phyloP scores from a whole-genome alignment of 305 asterid genomes.

The Solanum aculeatissimum region DNA sequence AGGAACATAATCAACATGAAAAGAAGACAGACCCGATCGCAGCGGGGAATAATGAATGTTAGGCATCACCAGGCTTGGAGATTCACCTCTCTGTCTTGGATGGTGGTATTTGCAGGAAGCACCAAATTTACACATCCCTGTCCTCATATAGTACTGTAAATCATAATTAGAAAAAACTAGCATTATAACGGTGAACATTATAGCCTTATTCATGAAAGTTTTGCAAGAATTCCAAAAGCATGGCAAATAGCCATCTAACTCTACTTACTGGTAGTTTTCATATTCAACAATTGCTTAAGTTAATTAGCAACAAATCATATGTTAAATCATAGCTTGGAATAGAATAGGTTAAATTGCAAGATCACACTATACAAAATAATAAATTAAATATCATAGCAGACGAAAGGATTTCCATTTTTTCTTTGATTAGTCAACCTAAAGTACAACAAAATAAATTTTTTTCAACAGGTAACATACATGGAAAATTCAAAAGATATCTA shows the following conservation, averaged over 20 bases:
- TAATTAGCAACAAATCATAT: too few species aligned
- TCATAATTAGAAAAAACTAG: too few species aligned
- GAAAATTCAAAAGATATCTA: background rate
- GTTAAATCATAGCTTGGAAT: too few species aligned
- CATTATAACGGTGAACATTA: too few species aligned
- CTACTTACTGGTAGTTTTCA: too few species aligned
- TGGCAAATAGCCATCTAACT: too few species aligned
- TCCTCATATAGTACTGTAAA: slow-evolving; percentile 63
- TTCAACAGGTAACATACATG: background rate
- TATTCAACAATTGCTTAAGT: too few species aligned
- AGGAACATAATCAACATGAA: background rate
- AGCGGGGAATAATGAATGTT: slow-evolving; percentile 65
- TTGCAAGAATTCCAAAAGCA: too few species aligned
- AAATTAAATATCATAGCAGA: background rate
- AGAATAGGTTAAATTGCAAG: background rate
- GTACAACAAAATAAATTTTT: background rate
- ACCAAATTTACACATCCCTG: slow-evolving; percentile 87
- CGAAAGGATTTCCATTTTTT: background rate
- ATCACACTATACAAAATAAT: background rate
- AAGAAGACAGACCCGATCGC: slow-evolving; percentile 66
- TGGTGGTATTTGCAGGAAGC: slow-evolving; percentile 95
- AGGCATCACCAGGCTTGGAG: slow-evolving; percentile 39
- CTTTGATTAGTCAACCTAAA: background rate
- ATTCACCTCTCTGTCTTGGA: slow-evolving; percentile 75
- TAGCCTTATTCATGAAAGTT: too few species aligned